Evolutionary conservation across 179 eudicot genomes (phyloP), one percentile per base, ranked within the genome.

Genomic region (Silene coronaria): DNA sequence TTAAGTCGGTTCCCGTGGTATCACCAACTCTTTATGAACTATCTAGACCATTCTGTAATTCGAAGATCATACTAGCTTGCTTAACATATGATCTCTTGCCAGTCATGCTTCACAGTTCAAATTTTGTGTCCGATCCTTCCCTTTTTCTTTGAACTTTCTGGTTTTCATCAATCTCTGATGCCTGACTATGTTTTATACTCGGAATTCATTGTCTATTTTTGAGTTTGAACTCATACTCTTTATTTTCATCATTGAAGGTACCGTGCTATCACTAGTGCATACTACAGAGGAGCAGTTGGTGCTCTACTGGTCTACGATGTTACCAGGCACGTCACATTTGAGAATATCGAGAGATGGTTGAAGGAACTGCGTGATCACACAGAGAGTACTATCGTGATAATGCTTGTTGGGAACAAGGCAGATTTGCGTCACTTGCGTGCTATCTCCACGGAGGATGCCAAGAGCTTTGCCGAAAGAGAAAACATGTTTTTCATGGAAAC

Each of bases 231-330:
- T 53, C 17, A 53, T 70, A 28, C 45, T 65, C 23, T 66, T 64
- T 42, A 34, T 32, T 69, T 64, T 60, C 61, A 57, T 72, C 24
- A 8, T 76, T 72, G 16, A 11, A 81, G 84, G 77, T 81, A 81
- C 68, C 80, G 84, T 59, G 84, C 84, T 23, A 77, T 81, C 57
- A 81, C 84, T 1, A 81, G 80, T 62, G 84, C 80, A 14, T 81
- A 81, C 61, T 81, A 81, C 73, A 73, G 84, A 73, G 84, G 84
- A 10, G 84, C 80, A 0, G 84, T 81, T 17, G 84, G 84, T 34
- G 84, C 80, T 46, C 67, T 81, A 32, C 66, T 81, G 30, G 84
- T 81, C 10, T 81, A 77, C 36, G 84, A 81, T 26, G 80, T 81
- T n/a, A 81, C 84, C 67, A 59, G 80, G 48, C 84, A 81, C 57